Evolutionary conservation across 768 basidiomycete genomes (phyloP).

Genomic region (Phallus indusiatus): DNA sequence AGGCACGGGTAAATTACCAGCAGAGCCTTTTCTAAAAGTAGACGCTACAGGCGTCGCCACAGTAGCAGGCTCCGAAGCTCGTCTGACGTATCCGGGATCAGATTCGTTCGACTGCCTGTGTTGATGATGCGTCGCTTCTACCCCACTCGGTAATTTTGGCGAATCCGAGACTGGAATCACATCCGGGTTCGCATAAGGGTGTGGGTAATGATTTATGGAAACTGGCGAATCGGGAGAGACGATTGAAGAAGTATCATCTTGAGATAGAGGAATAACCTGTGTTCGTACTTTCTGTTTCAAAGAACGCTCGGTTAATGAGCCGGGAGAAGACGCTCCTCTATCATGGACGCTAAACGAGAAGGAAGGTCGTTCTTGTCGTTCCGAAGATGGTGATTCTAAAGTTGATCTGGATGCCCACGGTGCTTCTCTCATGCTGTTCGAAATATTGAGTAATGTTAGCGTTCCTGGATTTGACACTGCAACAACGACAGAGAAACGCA

Average conservation of each 20-base stretch:
- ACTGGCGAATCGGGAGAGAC: slow-evolving; percentile 10
- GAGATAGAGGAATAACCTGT: not conserved
- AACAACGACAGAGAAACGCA: not conserved
- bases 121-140: not conserved
- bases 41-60: not conserved
- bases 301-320: not conserved
- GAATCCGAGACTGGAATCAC: slow-evolving; percentile 33
- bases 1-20: not conserved
- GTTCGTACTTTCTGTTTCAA: not conserved
- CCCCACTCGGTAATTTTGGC: slow-evolving; percentile 17
- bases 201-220: slow-evolving; percentile 26
- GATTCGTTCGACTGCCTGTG: not conserved
- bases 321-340: not conserved
- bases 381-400: not conserved
- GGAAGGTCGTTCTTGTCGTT: not conserved
- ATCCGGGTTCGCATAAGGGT: slow-evolving; percentile 80
- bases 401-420: not conserved
- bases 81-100: not conserved
- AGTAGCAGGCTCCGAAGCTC: not conserved
- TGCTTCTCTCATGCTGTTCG: not conserved
- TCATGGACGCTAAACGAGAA: not conserved
- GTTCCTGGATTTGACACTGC: not conserved
- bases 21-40: slow-evolving; percentile 1
- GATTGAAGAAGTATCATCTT: not conserved
- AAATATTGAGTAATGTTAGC: not conserved